Evolutionary conservation across 768 basidiomycete genomes (phyloP).

Genomic region (Paxillus involutus): DNA sequence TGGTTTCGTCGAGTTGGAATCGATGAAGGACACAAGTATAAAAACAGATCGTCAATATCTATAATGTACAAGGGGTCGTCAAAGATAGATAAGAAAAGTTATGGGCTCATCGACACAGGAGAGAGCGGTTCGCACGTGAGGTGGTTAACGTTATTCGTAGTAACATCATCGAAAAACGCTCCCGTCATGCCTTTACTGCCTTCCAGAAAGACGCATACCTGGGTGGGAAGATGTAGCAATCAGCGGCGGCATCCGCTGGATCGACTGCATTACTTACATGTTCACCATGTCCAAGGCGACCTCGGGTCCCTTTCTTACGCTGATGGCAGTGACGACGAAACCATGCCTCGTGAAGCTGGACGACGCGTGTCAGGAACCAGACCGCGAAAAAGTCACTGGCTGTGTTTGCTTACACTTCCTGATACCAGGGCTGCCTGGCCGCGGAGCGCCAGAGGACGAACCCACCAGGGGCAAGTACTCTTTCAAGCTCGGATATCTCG

Average conservation of each 20-base stretch:
- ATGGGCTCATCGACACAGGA: too few species aligned
- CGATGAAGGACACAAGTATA: too few species aligned
- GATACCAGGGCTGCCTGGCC: slow-evolving; percentile 66
- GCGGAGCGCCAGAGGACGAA: slow-evolving; percentile 68
- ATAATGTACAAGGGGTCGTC: too few species aligned
- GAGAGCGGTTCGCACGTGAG: too few species aligned
- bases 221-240: background rate
- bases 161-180: too few species aligned
- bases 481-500: slow-evolving; percentile 53
- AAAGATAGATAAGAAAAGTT: too few species aligned
- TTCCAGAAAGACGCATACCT: slow-evolving; percentile 36
- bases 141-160: too few species aligned
- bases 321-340: slow-evolving; percentile 52
- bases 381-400: background rate
- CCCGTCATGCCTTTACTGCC: slow-evolving; percentile 20
- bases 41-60: too few species aligned
- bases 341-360: slow-evolving; percentile 50
- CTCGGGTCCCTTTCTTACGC: slow-evolving; percentile 47
- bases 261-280: slow-evolving; percentile 44
- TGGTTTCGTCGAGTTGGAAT: too few species aligned
- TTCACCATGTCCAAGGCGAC: slow-evolving; percentile 66
- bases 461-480: slow-evolving; percentile 59
- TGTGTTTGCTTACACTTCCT: slow-evolving; percentile 37
- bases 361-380: background rate
- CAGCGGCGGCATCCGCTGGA: background rate